Evolutionary conservation across 805 yeast species (phyloP).

Genomic region (Ogataea nitratoaversa): DNA sequence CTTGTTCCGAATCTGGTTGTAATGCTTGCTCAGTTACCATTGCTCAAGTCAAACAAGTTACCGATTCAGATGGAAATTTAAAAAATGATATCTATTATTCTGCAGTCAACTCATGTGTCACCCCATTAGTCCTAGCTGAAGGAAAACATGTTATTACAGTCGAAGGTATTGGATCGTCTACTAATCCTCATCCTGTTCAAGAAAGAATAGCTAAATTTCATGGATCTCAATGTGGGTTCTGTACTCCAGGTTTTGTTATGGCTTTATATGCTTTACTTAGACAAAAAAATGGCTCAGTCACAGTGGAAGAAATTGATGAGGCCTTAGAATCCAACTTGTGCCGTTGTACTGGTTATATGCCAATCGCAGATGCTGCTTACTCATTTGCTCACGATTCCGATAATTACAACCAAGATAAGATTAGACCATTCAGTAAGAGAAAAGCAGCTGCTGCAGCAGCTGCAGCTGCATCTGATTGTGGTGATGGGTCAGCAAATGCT

Average conservation of each 20-base stretch:
- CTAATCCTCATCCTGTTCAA: constrained; percentile 44
- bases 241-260: constrained; percentile 51
- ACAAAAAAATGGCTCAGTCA: constrained; percentile 32
- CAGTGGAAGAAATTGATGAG: constrained; percentile 37
- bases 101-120: constrained; percentile 45
- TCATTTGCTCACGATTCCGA: constrained; percentile 37
- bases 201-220: constrained; percentile 45
- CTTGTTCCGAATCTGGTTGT: constrained; percentile 49
- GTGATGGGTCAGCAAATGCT: constrained; percentile 1
- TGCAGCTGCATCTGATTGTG: too few relatives aligned
- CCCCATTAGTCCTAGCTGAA: constrained; percentile 40
- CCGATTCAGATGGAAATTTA: constrained; percentile 6
- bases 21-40: constrained; percentile 47
- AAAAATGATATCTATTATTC: constrained; percentile 28
- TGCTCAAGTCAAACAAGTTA: constrained; percentile 28
- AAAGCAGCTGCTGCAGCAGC: constrained; percentile 1
- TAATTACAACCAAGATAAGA: constrained; percentile 24
- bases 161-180: constrained; percentile 41
- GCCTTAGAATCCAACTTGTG: constrained; percentile 46
- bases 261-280: constrained; percentile 40
- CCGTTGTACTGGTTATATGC: constrained; percentile 48
- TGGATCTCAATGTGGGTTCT: constrained; percentile 49
- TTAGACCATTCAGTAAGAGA: constrained; percentile 16
- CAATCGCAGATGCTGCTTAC: constrained; percentile 43
- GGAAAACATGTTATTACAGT: constrained; percentile 45